Evolutionary conservation across 2,329 filamentous ascomycete genomes (phyloP), one percentile per base, ranked within the genome.

Genomic region (Colletotrichum tabaci): DNA sequence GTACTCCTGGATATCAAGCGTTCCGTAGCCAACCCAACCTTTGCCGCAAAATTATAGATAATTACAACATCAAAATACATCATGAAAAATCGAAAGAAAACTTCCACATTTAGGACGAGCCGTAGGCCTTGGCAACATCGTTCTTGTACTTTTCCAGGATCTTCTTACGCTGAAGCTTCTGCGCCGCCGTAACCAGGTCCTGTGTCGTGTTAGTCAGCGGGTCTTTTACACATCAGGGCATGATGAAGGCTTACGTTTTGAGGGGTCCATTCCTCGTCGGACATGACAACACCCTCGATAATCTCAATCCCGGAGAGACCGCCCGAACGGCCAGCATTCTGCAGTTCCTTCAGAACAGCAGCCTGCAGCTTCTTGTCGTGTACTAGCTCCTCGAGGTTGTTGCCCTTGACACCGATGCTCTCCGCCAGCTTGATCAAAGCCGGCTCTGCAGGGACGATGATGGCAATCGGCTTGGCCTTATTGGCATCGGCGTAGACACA

Each of bases 191-290:
- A 66, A 91, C 88, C 67, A 90, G 85, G 67, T 87, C 86, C 91
- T 93, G 74, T 65, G 66, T 50, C 7, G 42, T 72, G 75, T 82
- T 78, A 82, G 82, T 26, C 44, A 50, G 44, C 15, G 4, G 15
- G 30, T 44, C 23, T 23, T 16, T 57, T 23, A 3, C 35, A 30
- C 21, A 21, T 1, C 7, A 8, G 26, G 9, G 10, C 57, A 44
- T 12, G 10, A n/a, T 44, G n/a, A 23, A 58, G 38, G 85, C 90
- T 87, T 81, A 93, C 91, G 77, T 93, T 94, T 75, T 93, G 90
- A 55, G 92, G 90, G 12, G 91, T 93, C 92, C 92, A 94, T 80
- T 94, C 92, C 81, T 93, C 91, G 73, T 93, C 91, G 0, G 90
- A 89, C 75, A 94, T 78, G 2, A 93, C 91, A 15, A 93, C 90